Evolutionary conservation across 345 rosid species (phyloP), one percentile per base, ranked within the genome.

Genomic region (Eucalyptus victrix): DNA sequence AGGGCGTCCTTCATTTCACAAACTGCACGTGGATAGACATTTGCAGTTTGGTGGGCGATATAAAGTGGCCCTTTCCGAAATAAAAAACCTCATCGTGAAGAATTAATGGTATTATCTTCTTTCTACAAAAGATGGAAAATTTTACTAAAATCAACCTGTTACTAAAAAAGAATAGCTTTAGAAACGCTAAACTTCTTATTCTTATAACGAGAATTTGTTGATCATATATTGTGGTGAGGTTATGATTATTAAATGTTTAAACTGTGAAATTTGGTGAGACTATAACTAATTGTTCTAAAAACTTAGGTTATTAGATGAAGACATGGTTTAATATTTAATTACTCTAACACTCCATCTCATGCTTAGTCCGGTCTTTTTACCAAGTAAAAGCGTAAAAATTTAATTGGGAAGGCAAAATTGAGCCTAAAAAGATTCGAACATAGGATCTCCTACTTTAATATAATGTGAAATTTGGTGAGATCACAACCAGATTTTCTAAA

Each of bases 401-500:
- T 51, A 51, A 51, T 51, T 53, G 56, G 56, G 10, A 2, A 53
- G 56, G 10, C 26, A 19, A 19, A 19, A n/a, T n/a, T 53, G 5
- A 19, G 26, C 0, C 2, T 53, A 3, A 19, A 53, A 53, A 53
- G 58, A 53, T 53, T 53, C 0, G 5, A 53, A 53, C 0, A 0
- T 53, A 53, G 2, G 2, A 53, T 53, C 11, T 53, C 1, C 0
- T 19, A 0, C 2, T 53, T 2, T 8, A 19, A 53, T 53, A 19
- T 19, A 2, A 53, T 8, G 5, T 53, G 11, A 53, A 53, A 19
- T 19, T 53, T 53, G 11, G 26, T 53, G 11, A 53, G 24, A 19
- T 53, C 0, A 53, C 58, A 53, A 19, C 0, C 0, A 0, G 1
- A 0, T 53, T 0, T 53, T 53, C 2, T 19, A 53, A 53, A 53